Base-by-base conservation (phyloP, 2,329 filamentous ascomycete species). In the Magnaporthales sp. region DNA sequence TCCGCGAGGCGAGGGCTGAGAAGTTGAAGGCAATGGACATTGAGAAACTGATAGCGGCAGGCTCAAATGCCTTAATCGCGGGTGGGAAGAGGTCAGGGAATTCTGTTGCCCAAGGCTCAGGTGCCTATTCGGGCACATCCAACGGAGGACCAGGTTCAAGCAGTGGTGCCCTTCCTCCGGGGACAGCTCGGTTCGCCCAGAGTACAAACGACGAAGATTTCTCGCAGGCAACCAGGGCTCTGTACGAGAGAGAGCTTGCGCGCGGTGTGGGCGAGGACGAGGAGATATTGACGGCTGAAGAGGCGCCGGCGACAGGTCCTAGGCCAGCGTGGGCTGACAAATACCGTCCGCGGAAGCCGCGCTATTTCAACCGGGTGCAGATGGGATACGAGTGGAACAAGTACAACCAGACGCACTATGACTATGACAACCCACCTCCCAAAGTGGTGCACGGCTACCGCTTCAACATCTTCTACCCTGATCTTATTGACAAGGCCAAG, bases 341-440 rank as follows among this genome's bases (percentile, higher is more conserved):
- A 77, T 91, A 96, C 77, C 87, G 90, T 54, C 93, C 94, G 8
- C 87, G 95, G 69, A 99, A 98, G 78, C 95, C 95, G 13, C 88
- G 91, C 68, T 98, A 97, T 79, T 99, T 99, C 84, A 98, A 98
- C 75, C 90, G 95, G 56, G 93, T 98, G 62, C 93, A 97, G 77
- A 97, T 97, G 91, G 95, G 95, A 66, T 99, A 98, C 77, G 95
- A 99, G 77, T 99, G 95, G 95, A 99, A 99, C 83, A 99, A 99
- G 79, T 99, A 99, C 84, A 99, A 99, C 75, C 95, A 99, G 79
- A 99, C 95, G 13, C 95, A 99, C 79, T 99, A 99, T 80, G 95
- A 98, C 77, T 92, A 97, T 77, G 94, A 98, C 75, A 97, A 98
- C 74, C 95, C 95, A 2, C 95, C 95, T 1, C 95, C 95, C 29